Base-by-base conservation (phyloP, 768 basidiomycete species). In the Suillus occidentalis region DNA sequence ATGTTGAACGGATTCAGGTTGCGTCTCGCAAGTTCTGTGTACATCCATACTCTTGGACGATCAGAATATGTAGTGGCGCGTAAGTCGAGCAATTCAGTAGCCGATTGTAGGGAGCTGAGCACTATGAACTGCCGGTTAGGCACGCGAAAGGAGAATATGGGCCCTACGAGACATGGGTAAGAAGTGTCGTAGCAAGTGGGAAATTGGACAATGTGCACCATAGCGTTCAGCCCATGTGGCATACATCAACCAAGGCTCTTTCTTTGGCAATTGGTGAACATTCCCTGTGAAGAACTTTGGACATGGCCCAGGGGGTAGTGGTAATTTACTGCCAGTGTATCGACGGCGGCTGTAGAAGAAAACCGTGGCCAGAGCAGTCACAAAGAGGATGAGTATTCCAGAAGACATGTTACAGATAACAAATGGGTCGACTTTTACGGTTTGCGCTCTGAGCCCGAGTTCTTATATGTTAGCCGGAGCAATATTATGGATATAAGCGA, bases 51-150 rank as follows among this genome's bases (percentile, higher is more conserved):
- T 40, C 5, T 58, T 40, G 57, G 57, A 58, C 57, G 57, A 40
- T 58, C 57, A 28, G 57, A 58, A 25, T 58, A 58, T 12, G 22
- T 58, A 40, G 57, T 22, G 22, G 57, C 57, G 37, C 39, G 57
- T 40, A 8, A 25, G 18, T 58, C 57, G 37, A 58, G 57, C 1
- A 58, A 40, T 28, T 58, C 57, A 18, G 57, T 58, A 25, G 25
- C 57, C 1, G 57, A 10, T 40, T 40, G 39, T 20, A 58, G 37
- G 57, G 57, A 25, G 39, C 6, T 58, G 10, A 58, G 57, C 9
- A 58, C 37, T 58, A 58, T 40, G 16, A 40, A 25, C 22, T 40
- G 57, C 39, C 22, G 39, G 9, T n/a, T n/a, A 40, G 39, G 39
- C 16, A 58, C 16, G 57, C 25, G 39, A 25, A 58, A 58, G 9